Evolutionary conservation across 1,139 yeast genomes (phyloP), one percentile per base, ranked within the genome.

Genomic region (Yamadazyma diddensiae): DNA sequence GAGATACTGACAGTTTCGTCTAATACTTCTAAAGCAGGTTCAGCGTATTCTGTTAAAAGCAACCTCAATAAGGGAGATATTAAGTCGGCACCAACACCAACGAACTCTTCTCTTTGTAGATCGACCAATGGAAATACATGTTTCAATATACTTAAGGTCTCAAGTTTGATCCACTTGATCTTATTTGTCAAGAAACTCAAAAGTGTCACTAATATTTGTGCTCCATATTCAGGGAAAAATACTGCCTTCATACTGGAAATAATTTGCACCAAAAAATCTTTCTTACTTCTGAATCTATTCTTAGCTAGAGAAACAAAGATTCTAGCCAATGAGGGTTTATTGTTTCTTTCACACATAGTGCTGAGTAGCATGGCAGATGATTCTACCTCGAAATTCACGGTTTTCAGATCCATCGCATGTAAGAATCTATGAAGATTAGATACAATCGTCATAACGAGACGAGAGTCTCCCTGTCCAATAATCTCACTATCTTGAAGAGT

Each of bases 51-150:
- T 0, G 97, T 88, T 41, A 86, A 71, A 24, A 94, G 62, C 24
- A 94, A 65, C 31, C 97, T 69, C 41, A 94, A 65, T 32, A 94
- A 64, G 1, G 99, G 98, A 1, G 96, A 83, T 4, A 94, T 85
- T 35, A 92, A 66, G 53, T 92, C 98, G 0, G 98, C 98, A 5
- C 98, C 98, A 28, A 88, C 82, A 2, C 95, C 95, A 24, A 77
- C 71, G 53, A 88, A 88, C 46, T 84, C 95, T 12, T 84, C 87
- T 31, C 83, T 65, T 31, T 77, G 78, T 36, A 90, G 66, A 51
- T 92, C 92, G 9, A 90, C 80, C 38, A 74, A 63, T 1, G 96
- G 94, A 45, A 94, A 74, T 8, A 92, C 58, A 30, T 78, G 74
- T 44, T 83, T 82, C 44, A 94, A 66, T 3, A 88, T 58, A 29